phyloP scores from a whole-genome alignment of 768 basidiomycete species.

The Amanita rimosa region DNA sequence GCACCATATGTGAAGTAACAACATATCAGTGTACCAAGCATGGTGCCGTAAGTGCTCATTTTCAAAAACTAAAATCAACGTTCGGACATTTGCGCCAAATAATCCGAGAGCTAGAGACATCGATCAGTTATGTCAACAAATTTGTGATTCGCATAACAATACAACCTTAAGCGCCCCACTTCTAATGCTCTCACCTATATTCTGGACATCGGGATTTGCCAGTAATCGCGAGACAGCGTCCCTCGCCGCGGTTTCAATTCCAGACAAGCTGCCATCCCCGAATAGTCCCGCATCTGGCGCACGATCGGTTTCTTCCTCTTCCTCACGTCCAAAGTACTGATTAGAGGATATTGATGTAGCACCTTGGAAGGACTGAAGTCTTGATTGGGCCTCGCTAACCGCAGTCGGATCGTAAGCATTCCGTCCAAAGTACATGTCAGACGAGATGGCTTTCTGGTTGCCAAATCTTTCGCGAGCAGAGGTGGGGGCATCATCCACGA shows the following conservation, averaged over 20 bases:
- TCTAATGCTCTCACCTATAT: constrained; percentile 67
- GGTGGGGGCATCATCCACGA: constrained; percentile 52
- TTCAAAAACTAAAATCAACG: constrained; percentile 13
- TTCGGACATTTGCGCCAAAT: constrained; percentile 59
- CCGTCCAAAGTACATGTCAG: constrained; percentile 94
- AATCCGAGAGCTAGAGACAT: constrained; percentile 41
- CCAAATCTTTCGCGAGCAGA: constrained; percentile 89
- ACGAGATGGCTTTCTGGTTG: constrained; percentile 89
- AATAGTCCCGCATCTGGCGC: constrained; percentile 23
- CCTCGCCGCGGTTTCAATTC: constrained; percentile 49
- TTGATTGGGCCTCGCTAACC: constrained; percentile 64
- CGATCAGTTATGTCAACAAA: constrained; percentile 6
- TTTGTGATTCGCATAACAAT: not conserved
- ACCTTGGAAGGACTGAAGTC: constrained; percentile 80
- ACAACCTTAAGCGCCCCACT: constrained; percentile 71
- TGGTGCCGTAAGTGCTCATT: not conserved
- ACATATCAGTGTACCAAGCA: not conserved
- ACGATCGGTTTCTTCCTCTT: constrained; percentile 48
- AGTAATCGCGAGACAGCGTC: constrained; percentile 68
- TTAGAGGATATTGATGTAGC: constrained; percentile 90
- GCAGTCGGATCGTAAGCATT: constrained; percentile 73
- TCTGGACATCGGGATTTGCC: constrained; percentile 83
- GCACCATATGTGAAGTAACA: not conserved
- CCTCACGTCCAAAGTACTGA: constrained; percentile 92
- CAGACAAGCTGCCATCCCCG: constrained; percentile 50